Evolutionary conservation across 345 rosid species (phyloP).

Genomic region (Pistacia vera): DNA sequence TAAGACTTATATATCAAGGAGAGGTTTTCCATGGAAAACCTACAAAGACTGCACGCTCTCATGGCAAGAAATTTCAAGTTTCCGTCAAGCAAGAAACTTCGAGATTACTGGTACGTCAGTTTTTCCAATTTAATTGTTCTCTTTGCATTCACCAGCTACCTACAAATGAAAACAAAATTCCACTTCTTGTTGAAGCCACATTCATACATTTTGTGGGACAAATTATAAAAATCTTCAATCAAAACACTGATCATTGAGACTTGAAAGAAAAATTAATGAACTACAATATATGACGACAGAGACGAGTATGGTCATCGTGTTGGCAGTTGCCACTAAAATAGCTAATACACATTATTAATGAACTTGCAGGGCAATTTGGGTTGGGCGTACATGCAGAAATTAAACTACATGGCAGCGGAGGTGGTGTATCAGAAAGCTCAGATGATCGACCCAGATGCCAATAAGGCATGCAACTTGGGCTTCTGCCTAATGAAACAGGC

Average conservation of each 20-base stretch:
- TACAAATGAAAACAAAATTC: too few relatives aligned
- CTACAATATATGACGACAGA: too few relatives aligned
- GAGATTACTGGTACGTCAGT: conserved; percentile 65
- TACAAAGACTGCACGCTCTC: conserved; percentile 94
- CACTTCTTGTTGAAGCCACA: too few relatives aligned
- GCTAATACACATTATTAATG: background rate
- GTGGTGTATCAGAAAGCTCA: conserved; percentile 82
- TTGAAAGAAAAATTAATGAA: too few relatives aligned
- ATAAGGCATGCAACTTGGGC: conserved; percentile 84
- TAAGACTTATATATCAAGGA: conserved; percentile 83
- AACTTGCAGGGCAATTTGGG: conserved; percentile 83
- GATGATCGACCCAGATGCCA: conserved; percentile 84
- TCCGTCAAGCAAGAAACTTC: conserved; percentile 88
- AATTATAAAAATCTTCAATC: too few relatives aligned
- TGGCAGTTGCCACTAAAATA: too few relatives aligned
- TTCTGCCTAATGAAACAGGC: conserved; percentile 72
- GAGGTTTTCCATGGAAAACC: conserved; percentile 84
- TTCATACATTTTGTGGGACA: too few relatives aligned
- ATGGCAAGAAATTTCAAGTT: conserved; percentile 92
- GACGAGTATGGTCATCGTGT: too few relatives aligned
- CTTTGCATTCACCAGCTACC: too few relatives aligned
- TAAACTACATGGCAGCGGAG: conserved; percentile 81
- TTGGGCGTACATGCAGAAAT: conserved; percentile 96
- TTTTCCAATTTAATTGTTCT: background rate
- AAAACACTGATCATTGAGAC: too few relatives aligned